phyloP scores from a whole-genome alignment of 225 moss, liverwort and hornwort genomes.

The Anthoceros angustus region DNA sequence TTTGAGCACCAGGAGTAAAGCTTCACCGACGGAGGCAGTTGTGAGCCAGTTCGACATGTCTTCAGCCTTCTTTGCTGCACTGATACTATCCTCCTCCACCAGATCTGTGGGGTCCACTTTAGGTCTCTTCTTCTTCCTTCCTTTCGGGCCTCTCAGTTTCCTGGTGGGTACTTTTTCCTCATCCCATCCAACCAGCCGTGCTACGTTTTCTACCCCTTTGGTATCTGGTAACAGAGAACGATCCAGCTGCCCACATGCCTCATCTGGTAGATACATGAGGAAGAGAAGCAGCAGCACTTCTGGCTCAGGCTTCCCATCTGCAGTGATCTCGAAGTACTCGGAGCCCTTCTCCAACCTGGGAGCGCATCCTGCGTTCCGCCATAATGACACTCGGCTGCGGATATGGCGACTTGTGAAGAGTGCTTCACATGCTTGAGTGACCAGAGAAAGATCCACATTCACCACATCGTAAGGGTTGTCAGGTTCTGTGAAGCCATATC shows the following conservation, averaged over 20 bases:
- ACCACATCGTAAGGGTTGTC: slow-evolving; percentile 71
- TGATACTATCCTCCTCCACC: not conserved
- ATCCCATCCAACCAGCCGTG: slow-evolving; percentile 19
- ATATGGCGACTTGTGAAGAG: slow-evolving; percentile 38
- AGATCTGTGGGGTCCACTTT: not conserved
- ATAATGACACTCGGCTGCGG: slow-evolving; percentile 36
- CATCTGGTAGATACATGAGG: slow-evolving; percentile 41
- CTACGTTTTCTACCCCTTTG: slow-evolving; percentile 11
- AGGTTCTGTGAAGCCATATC: slow-evolving; percentile 76
- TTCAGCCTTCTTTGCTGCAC: not conserved
- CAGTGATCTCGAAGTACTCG: slow-evolving; percentile 65
- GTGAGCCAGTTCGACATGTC: slow-evolving; percentile 21
- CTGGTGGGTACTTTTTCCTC: slow-evolving; percentile 17
- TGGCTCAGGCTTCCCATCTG: slow-evolving; percentile 44
- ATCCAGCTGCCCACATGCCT: slow-evolving; percentile 23
- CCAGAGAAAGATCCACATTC: slow-evolving; percentile 46
- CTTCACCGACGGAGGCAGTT: slow-evolving; percentile 17
- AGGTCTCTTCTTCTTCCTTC: not conserved
- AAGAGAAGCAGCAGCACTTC: slow-evolving; percentile 56
- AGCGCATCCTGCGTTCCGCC: slow-evolving; percentile 51
- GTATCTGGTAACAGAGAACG: slow-evolving; percentile 4
- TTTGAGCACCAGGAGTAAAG: slow-evolving; percentile 11
- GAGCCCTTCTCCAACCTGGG: slow-evolving; percentile 41
- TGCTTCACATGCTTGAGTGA: slow-evolving; percentile 28
- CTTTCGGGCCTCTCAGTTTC: not conserved